Base-by-base conservation (phyloP, 371 early-diverging fungal species). In the Nematocida sp. region DNA sequence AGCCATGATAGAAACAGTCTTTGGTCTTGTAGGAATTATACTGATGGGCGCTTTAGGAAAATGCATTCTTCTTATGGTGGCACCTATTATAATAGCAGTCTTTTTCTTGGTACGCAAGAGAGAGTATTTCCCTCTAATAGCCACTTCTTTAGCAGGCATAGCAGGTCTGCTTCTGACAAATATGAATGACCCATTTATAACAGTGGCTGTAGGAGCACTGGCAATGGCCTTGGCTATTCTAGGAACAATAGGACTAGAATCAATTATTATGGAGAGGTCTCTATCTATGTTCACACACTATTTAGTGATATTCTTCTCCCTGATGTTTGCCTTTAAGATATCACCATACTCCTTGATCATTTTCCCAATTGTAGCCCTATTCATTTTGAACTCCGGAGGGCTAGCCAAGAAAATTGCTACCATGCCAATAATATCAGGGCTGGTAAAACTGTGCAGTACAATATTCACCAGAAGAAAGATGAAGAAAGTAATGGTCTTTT, bases 211-310 rank as follows among this genome's bases (percentile, higher is more conserved):
- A 13, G 34, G n/a, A 7, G 53, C 57, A 23, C n/a, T 58, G n/a
- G 67, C 46, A 25, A 58, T 57, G n/a, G 25, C 54, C 0, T 0
- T 66, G 0, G 19, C 27, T 2, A 37, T 66, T 19, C 27, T 66
- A 2, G 67, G 67, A 25, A 55, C 55, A 15, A 29, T 66, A 15
- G 32, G 67, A 15, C n/a, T 66, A 25, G 67, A 66, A 23, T n/a
- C 46, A 21, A 53, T 66, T 21, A 27, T 66, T 17, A 38, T 63
- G 45, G 41, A 66, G 15, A 4, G 19, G 11, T 23, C 29, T 25
- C 11, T 11, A 7, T 32, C 34, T 5, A 57, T 45, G 54, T 43
- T 25, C 40, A 46, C 19, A 15, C 58, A 66, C 53, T 66, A 66
- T 38, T 45, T 66, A 15, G 45, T 58, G 23, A 32, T 66, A 4